Percentiles rank a stretch among this genome's conserved stretches.
These are phyloP conservation scores for Paspalum vaginatum DNA, from an alignment of 176 grass and related monocot species.

Conservation along the genomic window DNA sequence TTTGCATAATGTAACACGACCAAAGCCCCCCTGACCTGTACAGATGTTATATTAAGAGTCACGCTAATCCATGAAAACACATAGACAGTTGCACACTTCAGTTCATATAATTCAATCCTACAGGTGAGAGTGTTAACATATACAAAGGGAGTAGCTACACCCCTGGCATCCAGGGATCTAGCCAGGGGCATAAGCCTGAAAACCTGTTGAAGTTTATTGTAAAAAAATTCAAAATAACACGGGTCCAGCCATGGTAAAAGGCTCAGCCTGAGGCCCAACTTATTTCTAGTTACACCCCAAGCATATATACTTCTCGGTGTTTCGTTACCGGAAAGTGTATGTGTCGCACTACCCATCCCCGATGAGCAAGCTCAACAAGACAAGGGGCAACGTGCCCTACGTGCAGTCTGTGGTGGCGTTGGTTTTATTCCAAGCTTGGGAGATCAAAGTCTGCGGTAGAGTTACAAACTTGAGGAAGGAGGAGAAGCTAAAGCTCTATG, in stretches of 20 bases:
- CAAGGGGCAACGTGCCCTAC: too few relatives aligned
- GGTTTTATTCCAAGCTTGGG: too few relatives aligned
- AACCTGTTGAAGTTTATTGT: not conserved
- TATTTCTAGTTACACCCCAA: not conserved
- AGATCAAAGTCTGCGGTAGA: too few relatives aligned
- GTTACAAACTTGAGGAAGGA: too few relatives aligned
- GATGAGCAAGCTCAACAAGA: too few relatives aligned
- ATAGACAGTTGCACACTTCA: not conserved
- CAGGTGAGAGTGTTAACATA: not conserved
- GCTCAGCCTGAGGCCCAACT: too few relatives aligned
- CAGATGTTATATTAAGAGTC: constrained; percentile 16
- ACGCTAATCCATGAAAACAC: constrained; percentile 9
- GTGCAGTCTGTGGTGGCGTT: too few relatives aligned
- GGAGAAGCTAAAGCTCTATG: too few relatives aligned
- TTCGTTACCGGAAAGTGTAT: too few relatives aligned
- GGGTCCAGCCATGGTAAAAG: not conserved
- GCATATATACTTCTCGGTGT: not conserved
- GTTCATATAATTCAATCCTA: constrained; percentile 12
- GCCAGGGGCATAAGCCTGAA: not conserved
- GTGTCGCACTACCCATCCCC: too few relatives aligned
- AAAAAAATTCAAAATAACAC: not conserved
- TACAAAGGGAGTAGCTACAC: not conserved
- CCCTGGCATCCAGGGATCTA: not conserved
- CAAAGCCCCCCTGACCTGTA: constrained; percentile 88
- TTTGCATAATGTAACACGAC: constrained; percentile 81